A percentile compares a stretch with the other conserved stretches of the same genome.
Conservation (phyloP, 805 yeast genomes). For the Saturnispora quitensis region DNA sequence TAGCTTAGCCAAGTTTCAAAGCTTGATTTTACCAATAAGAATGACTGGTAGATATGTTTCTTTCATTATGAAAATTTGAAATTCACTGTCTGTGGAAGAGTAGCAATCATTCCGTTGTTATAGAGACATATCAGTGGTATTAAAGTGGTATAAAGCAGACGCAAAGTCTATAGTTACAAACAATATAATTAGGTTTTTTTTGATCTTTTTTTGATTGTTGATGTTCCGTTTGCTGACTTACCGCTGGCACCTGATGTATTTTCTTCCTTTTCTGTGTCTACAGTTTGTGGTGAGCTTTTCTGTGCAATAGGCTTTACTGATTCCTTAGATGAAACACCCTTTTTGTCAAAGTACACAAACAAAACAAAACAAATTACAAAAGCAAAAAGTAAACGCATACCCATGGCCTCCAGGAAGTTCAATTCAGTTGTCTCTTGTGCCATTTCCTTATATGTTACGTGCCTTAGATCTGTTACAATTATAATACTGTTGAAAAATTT, state of each 20-base stretch:
- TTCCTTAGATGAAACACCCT: constrained; percentile 11
- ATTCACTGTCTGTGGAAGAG: too few species aligned
- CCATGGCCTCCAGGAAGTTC: constrained; percentile 13
- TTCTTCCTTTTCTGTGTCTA: constrained; percentile 8
- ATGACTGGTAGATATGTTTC: too few species aligned
- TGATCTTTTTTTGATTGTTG: not conserved
- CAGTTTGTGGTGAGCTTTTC: constrained; percentile 16
- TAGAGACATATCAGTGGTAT: not conserved
- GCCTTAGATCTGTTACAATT: not conserved
- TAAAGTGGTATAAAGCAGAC: not conserved
- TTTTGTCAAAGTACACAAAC: constrained; percentile 20
- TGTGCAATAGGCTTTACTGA: not conserved
- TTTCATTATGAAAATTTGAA: too few species aligned
- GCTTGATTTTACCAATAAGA: too few species aligned
- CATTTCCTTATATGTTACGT: not conserved
- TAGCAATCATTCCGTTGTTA: not conserved
- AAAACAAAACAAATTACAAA: constrained; percentile 14
- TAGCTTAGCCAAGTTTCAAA: too few species aligned
- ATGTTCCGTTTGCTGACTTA: not conserved
- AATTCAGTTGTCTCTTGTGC: not conserved
- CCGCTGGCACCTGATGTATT: not conserved
- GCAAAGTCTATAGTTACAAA: not conserved
- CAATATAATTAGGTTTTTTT: not conserved
- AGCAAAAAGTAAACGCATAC: constrained; percentile 21
- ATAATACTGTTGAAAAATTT: not conserved